Evolutionary conservation across 192 early-diverging fungal species (phyloP), one percentile per base, ranked within the genome.

Genomic region (Rhizoclosmatium sp.): DNA sequence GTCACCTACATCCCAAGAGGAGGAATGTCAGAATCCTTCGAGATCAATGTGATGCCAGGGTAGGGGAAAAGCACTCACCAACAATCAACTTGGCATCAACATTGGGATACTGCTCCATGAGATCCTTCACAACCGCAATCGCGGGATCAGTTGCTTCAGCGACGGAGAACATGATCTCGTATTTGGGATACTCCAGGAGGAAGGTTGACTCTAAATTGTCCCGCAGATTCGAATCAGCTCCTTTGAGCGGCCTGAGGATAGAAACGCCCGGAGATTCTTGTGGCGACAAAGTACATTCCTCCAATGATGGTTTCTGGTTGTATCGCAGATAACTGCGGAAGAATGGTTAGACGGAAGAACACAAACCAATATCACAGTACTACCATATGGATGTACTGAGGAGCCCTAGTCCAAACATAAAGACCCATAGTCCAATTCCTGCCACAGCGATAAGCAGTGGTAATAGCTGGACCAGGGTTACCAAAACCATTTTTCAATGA

Each of bases 171-270:
- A 98, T 82, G 40, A 99, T 85, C 80, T 99, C 95, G 49, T 94
- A 92, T 16, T 76, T 78, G 14, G 96, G 95, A 84, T 99, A 99
- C 46, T 91, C 84, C 69, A 96, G 95, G 31, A 78, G 71, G 82
- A 99, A 97, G 42, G 93, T 92, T 19, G 95, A 96, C 42, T 86
- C 85, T n/a, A 99, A 85, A 74, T 96, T 97, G 39, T 89, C 91
- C 31, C 86, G 82, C 83, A 98, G 82, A 82, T 95, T 92, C 65
- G 85, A 80, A 80, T 99, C 98, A 39, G 96, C 72, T 39, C 98
- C 98, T 78, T 98, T 98, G 2, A 99, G 82, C 9, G 98, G 98
- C 4, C 96, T 89, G 73, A 99, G 88, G 70, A 99, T 94, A 1
- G 98, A 90, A 23, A 99, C 96, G 4, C 91, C 92, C 1, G 94